Base-by-base conservation (phyloP, 805 yeast species). In the Zygotorulaspora sp. region DNA sequence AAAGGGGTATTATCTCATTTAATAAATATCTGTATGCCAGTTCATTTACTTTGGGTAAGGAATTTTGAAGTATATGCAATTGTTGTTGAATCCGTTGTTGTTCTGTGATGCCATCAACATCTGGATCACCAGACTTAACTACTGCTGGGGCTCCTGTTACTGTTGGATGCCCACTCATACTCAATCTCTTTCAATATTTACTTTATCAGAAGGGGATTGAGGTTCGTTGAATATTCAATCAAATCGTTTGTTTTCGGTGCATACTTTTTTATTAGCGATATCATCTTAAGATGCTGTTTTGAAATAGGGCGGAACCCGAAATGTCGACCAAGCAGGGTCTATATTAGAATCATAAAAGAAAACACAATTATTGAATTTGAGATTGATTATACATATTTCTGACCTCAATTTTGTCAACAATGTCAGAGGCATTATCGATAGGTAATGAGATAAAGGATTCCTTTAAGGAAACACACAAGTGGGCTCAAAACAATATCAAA, bases 371-470 rank as follows among this genome's bases (percentile, higher is more conserved):
- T n/a, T n/a, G n/a, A n/a, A n/a, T n/a, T n/a, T n/a, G n/a, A n/a
- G n/a, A n/a, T n/a, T n/a, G n/a, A 11, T 23, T 7, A 4, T 4
- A 11, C 26, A 11, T 11, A 23, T 5, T 11, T 7, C 15, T 23
- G 13, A 15, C 32, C 20, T 14, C 19, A 21, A 17, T 22, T 20
- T 14, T 9, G n/a, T n/a, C 22, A 19, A 37, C 14, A 8, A 58
- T 57, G 61, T 49, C 54, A 27, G 45, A 44, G 12, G 49, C 47
- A 19, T 35, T 61, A 14, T 62, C 66, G 11, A 74, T 83, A 30
- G 92, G 90, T 20, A 79, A 81, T 57, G 88, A 81, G 52, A 65
- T 83, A 40, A 80, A 82, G 53, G 97, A 92, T 59, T 78, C 86
- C 10, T 92, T 70, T 68, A 81, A 83, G 46, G 71, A 73, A 32